Percentiles rank a stretch among this genome's conserved stretches.
Evolutionary conservation across 495 filamentous ascomycete species (phyloP).

Genomic region (Parmelia sp.): DNA sequence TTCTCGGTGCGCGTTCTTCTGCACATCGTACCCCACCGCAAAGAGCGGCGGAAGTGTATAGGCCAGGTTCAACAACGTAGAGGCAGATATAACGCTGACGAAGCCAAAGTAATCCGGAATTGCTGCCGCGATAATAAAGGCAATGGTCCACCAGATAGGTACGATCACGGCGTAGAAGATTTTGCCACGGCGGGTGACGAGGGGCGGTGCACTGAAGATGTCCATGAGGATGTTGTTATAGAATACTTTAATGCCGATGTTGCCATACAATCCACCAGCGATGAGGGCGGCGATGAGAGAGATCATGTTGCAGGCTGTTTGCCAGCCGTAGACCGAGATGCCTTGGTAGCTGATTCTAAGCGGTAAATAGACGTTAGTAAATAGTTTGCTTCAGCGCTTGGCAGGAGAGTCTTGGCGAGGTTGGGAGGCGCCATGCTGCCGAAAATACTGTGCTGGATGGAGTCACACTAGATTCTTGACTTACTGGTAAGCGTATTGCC

Average conservation of each 20-base stretch:
- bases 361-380: background rate
- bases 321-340: constrained; percentile 43
- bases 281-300: constrained; percentile 47
- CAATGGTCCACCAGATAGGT: constrained; percentile 52
- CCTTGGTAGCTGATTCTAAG: constrained; percentile 39
- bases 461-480: background rate
- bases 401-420: background rate
- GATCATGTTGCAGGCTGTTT: constrained; percentile 52
- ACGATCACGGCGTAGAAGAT: constrained; percentile 47
- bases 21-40: constrained; percentile 40
- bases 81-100: constrained; percentile 39
- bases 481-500: constrained; percentile 44
- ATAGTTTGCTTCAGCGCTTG: background rate
- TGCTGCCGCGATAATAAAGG: constrained; percentile 45
- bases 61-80: constrained; percentile 43
- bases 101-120: constrained; percentile 46
- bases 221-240: constrained; percentile 55
- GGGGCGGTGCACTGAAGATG: constrained; percentile 45
- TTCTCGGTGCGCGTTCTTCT: constrained; percentile 36
- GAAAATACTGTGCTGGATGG: background rate
- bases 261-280: constrained; percentile 53
- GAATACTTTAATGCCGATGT: constrained; percentile 59
- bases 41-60: constrained; percentile 45
- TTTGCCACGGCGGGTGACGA: constrained; percentile 45
- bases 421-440: background rate